Evolutionary conservation across 345 rosid genomes (phyloP), one percentile per base, ranked within the genome.

Genomic region (Laguncularia racemosa): DNA sequence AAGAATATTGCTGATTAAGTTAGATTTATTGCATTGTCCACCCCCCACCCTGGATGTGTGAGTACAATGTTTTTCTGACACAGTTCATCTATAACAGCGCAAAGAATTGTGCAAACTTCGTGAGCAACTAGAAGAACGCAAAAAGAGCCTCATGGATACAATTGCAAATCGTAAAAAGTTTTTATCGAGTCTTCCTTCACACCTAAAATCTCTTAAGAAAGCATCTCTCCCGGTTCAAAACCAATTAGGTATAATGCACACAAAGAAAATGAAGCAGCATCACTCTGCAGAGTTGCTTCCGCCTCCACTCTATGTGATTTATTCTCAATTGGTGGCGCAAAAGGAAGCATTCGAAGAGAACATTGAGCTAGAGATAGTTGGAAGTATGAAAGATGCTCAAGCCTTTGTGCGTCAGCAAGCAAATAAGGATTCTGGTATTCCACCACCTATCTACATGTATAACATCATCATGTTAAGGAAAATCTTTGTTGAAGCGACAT

Each of bases 141-240:
- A 83, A 81, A 87, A 82, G 66, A 58, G 80, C 55, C 75, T 93
- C 59, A 13, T 75, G 71, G 96, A 87, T 78, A 77, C 73, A 3
- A 81, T 85, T 65, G 89, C 92, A 14, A 87, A 85, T 65, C 70
- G 96, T 51, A 89, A 74, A 70, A 93, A 93, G 82, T 89, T 82
- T 77, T 66, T 89, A 52, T 83, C 85, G 0, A 87, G 86, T 69
- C 85, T 89, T 46, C 97, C 97, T 3, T 74, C 90, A 17, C 96
- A 82, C 59, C 88, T 93, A 48, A 89, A 93, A 66, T 77, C 97
- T 44, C 78, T 93, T 23, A 89, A 89, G 96, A 93, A 89, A 74
- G 97, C 88, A 13, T 87, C 91, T 1, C 64, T 87, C 70, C 99
- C 99, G 7, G 88, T 93, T 52, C 99, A 93, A 74, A 84, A 57